These are phyloP conservation scores for Candida nanaspora DNA, from an alignment of 805 yeast species.

Conservation along the genomic window DNA sequence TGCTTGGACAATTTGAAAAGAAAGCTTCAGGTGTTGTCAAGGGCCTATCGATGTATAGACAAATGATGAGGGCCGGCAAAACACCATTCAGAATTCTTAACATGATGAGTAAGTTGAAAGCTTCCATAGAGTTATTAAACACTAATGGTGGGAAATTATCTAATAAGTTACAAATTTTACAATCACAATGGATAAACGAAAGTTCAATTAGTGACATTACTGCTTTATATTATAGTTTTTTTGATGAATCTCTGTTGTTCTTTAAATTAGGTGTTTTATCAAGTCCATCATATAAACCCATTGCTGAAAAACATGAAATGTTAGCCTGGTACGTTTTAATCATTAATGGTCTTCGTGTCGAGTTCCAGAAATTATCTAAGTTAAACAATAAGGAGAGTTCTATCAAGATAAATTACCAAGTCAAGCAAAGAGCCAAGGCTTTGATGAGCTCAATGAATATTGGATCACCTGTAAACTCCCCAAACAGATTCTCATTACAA, in stretches of 20 bases:
- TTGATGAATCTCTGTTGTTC: constrained; percentile 55
- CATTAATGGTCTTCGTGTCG: constrained; percentile 46
- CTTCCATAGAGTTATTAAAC: not conserved
- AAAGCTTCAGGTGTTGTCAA: constrained; percentile 37
- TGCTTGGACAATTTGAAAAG: constrained; percentile 32
- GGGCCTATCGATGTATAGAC: constrained; percentile 53
- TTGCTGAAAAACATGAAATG: constrained; percentile 52
- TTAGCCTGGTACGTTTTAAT: constrained; percentile 67
- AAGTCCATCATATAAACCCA: constrained; percentile 25
- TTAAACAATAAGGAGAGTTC: constrained; percentile 44
- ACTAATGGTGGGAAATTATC: constrained; percentile 8
- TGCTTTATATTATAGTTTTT: constrained; percentile 54
- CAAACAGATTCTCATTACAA: constrained; percentile 21
- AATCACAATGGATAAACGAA: constrained; percentile 32
- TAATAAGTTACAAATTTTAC: constrained; percentile 13
- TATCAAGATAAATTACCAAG: constrained; percentile 51
- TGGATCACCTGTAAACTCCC: constrained; percentile 2
- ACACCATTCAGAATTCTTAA: constrained; percentile 51
- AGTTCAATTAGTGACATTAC: constrained; percentile 42
- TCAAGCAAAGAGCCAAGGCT: constrained; percentile 43
- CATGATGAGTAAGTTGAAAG: constrained; percentile 25
- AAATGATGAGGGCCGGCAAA: constrained; percentile 62
- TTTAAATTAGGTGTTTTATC: constrained; percentile 45
- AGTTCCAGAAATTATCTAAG: constrained; percentile 34
- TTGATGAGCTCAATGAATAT: constrained; percentile 11